Conservation (phyloP, 139 green algal species). For the Chlorella sorokiniana region DNA sequence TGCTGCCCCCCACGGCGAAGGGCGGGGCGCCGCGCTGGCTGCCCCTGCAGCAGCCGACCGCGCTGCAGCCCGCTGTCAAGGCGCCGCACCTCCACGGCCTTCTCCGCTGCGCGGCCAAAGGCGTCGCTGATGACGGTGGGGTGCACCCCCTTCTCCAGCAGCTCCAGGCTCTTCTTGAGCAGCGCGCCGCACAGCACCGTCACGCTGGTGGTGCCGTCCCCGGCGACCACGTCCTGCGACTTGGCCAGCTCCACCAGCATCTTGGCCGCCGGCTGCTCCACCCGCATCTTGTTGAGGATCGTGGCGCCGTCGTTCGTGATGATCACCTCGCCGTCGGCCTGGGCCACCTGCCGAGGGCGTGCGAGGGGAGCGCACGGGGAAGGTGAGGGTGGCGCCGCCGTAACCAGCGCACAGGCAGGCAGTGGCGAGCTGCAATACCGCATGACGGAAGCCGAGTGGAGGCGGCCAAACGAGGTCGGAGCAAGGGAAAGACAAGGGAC, state of each 20-base stretch:
- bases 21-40: too few relatives aligned
- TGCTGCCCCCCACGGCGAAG: too few relatives aligned
- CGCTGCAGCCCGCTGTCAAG: not conserved
- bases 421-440: too few relatives aligned
- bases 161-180: conserved; percentile 88
- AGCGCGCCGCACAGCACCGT: conserved; percentile 92
- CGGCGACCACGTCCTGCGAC: conserved; percentile 96
- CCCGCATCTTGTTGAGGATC: conserved; percentile 98
- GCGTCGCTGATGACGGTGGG: conserved; percentile 96
- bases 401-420: too few relatives aligned
- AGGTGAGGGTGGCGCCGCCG: not conserved
- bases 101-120: conserved; percentile 82
- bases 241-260: conserved; percentile 99
- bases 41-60: too few relatives aligned
- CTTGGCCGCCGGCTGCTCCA: conserved; percentile 97
- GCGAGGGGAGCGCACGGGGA: not conserved
- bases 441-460: too few relatives aligned
- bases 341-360: conserved; percentile 69
- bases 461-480: too few relatives aligned
- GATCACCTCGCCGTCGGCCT: conserved; percentile 93
- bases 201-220: conserved; percentile 96
- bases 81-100: conserved; percentile 74
- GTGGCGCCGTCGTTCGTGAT: conserved; percentile 99
- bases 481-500: too few relatives aligned
- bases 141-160: conserved; percentile 89